phyloP scores from a whole-genome alignment of 2,329 filamentous ascomycete genomes.

The Knufia fluminis region DNA sequence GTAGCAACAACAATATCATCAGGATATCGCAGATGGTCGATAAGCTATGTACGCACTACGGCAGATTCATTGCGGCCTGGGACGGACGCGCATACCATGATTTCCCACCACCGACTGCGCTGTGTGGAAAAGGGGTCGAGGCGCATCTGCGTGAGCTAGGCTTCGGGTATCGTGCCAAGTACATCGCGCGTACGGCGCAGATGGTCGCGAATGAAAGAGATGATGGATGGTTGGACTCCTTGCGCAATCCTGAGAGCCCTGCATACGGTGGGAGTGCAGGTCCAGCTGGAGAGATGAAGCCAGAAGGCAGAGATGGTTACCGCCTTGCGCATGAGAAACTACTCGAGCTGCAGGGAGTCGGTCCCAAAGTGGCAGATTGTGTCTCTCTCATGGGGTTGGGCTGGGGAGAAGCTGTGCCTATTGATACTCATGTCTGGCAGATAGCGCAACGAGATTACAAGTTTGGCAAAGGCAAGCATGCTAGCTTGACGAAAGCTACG shows the following conservation, averaged over 20 bases:
- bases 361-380: slow-evolving; percentile 94
- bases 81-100: slow-evolving; percentile 70
- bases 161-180: slow-evolving; percentile 91
- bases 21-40: slow-evolving; percentile 94
- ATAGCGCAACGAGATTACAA: slow-evolving; percentile 94
- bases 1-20: slow-evolving; percentile 95
- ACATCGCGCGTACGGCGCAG: slow-evolving; percentile 75
- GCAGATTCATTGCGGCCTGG: slow-evolving; percentile 62
- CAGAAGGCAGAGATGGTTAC: slow-evolving; percentile 56
- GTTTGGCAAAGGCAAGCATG: slow-evolving; percentile 72
- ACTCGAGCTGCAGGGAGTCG: slow-evolving; percentile 73
- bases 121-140: slow-evolving; percentile 71
- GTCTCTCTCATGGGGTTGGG: slow-evolving; percentile 93
- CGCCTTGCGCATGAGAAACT: slow-evolving; percentile 71
- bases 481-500: slow-evolving; percentile 76
- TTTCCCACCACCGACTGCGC: slow-evolving; percentile 66
- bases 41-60: slow-evolving; percentile 82
- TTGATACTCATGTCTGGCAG: slow-evolving; percentile 98
- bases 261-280: slow-evolving; percentile 42
- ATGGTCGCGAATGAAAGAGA: slow-evolving; percentile 61
- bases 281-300: slow-evolving; percentile 39
- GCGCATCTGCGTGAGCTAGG: slow-evolving; percentile 69
- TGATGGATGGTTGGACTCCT: slow-evolving; percentile 62
- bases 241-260: slow-evolving; percentile 69
- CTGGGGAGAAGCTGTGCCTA: slow-evolving; percentile 89